Base-by-base conservation (phyloP, 1,284 basidiomycete species). In the Cystobasidium sp. region DNA sequence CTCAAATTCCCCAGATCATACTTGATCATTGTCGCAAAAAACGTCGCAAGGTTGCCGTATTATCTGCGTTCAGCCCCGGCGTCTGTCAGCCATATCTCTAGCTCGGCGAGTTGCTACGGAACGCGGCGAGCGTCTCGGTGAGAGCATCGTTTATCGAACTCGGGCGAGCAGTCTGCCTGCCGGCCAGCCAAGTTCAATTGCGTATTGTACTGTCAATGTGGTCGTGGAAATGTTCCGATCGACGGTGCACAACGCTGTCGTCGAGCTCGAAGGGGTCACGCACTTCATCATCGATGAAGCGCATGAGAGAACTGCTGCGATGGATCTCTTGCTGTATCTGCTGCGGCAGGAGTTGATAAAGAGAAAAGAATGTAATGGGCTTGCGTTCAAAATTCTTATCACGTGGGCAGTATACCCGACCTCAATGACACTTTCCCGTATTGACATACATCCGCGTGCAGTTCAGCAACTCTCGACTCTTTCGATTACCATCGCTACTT, bases 121-220 rank as follows among this genome's bases (percentile, higher is more conserved):
- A 81, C 87, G 94, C 1, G 84, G 90, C 37, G 90, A 94, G 76
- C 91, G 44, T 84, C 86, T 75, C 1, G 94, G 94, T 7, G 84
- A 86, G 47, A 87, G 88, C 0, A 87, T 98, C 68, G 95, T 96
- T 1, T 97, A 97, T 81, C 92, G 93, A 80, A 94, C 97, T 71
- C 89, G 96, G 52, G 97, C 97, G 81, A 94, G 97, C 78, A 84
- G 88, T 68, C 91, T 90, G 79, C 84, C 88, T 0, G 94, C 95
- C 3, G 87, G 91, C 77, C 88, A 89, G 10, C 87, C 96, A 82
- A 95, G 94, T 6, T 89, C 88, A 39, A 95, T 97, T 6, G 83
- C 95, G n/a, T 97, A 97, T 81, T 94, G 93, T 79, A 97, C 94
- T 0, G 97, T 93, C 1, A 94, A 94, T 84, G 90, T 97, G 49